Base-by-base conservation (phyloP, 2,329 filamentous ascomycete genomes). In the Scedosporium boydii region DNA sequence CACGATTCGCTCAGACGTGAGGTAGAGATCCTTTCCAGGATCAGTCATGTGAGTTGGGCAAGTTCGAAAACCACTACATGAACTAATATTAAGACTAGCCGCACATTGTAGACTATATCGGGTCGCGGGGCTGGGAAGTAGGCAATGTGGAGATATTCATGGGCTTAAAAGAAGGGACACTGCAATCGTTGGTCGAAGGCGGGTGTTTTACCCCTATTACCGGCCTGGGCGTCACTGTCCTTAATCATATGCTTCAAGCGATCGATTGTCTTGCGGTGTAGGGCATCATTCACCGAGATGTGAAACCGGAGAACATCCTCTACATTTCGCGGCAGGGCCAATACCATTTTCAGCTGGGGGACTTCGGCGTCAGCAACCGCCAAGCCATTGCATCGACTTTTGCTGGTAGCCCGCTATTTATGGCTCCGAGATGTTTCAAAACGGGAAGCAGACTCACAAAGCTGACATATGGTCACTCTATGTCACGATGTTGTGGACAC, bases 381-480 rank as follows among this genome's bases (percentile, higher is more conserved):
- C 34, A 38, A 38, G 10, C 2, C 34, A 38, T 38, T 38, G 34
- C 34, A 12, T 12, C 34, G 10, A 38, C 34, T 38, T 38, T 38
- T 38, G 34, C 34, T 38, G 34, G 34, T 38, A 38, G 34, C 10
- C 34, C 34, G 34, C 10, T 38, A 12, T 38, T 38, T 4, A 38
- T 38, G 34, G 34, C 34, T 38, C 34, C 34, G 34, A 38, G 34
- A 38, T 38, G 34, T 38, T 38, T 38, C 34, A 38, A 38, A 3
- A 10, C 34, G 34, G 34, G 34, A 38, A 38, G 6, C 66, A 69
- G 58, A 67, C 66, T 26, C 29, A 44, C 12, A 70, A 69, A 60
- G 48, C 66, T 7, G 70, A 71, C 55, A 58, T 71, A 14, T 71
- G 67, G 69, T 70, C 68, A 2, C 64, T 70, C 14, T 70, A 63